These are phyloP conservation scores for Plasmodium reichenowi DNA, from an alignment of 169 alveolate genomes.

Conservation along the genomic window DNA sequence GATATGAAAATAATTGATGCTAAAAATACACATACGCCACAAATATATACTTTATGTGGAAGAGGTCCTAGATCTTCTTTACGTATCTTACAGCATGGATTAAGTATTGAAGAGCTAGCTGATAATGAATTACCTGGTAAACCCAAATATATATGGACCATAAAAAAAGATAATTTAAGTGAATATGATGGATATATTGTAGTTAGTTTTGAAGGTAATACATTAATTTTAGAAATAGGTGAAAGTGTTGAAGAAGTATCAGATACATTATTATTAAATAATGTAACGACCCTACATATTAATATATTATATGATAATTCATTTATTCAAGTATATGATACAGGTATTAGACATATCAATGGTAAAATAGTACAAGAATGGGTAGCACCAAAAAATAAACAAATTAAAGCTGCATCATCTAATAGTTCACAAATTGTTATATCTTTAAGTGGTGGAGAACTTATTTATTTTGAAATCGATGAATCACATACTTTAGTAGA, in stretches of 20 bases:
- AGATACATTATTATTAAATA: constrained; percentile 91
- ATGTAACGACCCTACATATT: constrained; percentile 91
- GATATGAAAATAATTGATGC: constrained; percentile 97
- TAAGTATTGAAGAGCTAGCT: constrained; percentile 96
- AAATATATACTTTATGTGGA: constrained; percentile 94
- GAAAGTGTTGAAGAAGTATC: constrained; percentile 94
- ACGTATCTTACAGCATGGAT: constrained; percentile 96
- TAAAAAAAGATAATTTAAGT: constrained; percentile 88
- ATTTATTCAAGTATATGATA: constrained; percentile 93
- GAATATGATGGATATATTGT: constrained; percentile 92
- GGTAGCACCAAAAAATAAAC: constrained; percentile 88
- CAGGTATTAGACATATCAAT: constrained; percentile 91
- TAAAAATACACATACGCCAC: constrained; percentile 83
- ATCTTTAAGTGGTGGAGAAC: constrained; percentile 93
- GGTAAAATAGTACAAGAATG: constrained; percentile 86
- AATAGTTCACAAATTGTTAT: constrained; percentile 94
- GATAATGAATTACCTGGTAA: constrained; percentile 96
- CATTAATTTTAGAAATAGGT: constrained; percentile 95
- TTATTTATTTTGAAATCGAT: constrained; percentile 95
- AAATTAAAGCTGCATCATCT: constrained; percentile 92
- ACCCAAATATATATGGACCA: constrained; percentile 97
- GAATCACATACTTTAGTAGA: constrained; percentile 90
- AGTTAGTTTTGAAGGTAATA: constrained; percentile 94
- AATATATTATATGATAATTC: constrained; percentile 90
- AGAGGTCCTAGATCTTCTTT: constrained; percentile 96